Evolutionary conservation across 805 yeast species (phyloP).

Genomic region (Wickerhamomyces subpelliculosus): DNA sequence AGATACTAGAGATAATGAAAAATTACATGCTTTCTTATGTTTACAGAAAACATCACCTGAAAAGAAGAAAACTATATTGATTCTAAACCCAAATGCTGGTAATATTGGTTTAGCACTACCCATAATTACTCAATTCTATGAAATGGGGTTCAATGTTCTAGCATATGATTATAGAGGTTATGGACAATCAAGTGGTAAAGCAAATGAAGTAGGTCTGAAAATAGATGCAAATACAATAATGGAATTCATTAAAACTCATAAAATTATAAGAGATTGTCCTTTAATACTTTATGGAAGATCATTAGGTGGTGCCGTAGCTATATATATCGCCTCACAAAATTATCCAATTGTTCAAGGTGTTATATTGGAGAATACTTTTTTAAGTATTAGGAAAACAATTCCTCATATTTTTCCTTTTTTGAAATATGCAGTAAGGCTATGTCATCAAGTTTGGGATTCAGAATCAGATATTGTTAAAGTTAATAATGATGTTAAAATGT

Average conservation of each 20-base stretch:
- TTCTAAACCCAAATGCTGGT: conserved; percentile 91
- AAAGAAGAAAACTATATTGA: conserved; percentile 57
- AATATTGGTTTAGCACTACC: conserved; percentile 91
- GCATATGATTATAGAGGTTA: conserved; percentile 89
- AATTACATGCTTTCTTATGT: conserved; percentile 57
- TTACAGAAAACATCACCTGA: conserved; percentile 29
- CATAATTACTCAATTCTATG: conserved; percentile 62
- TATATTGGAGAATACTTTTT: conserved; percentile 81
- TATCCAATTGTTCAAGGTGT: conserved; percentile 50
- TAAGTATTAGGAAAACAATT: conserved; percentile 63
- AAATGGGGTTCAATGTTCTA: conserved; percentile 68
- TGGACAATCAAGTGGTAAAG: conserved; percentile 70
- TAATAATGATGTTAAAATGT: conserved; percentile 50
- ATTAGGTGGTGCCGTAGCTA: conserved; percentile 91
- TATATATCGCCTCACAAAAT: conserved; percentile 64
- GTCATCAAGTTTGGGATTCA: conserved; percentile 81
- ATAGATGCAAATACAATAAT: conserved; percentile 72
- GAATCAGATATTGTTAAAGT: conserved; percentile 49
- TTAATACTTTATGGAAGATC: conserved; percentile 81
- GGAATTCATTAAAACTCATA: conserved; percentile 47
- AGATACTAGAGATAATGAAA: conserved; percentile 63
- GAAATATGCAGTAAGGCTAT: conserved; percentile 46
- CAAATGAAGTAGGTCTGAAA: conserved; percentile 76
- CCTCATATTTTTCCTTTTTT: conserved; percentile 71
- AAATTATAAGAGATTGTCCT: conserved; percentile 43